Conservation (phyloP, 2,329 filamentous ascomycete species). For the Ceratocystis lukuohia region DNA sequence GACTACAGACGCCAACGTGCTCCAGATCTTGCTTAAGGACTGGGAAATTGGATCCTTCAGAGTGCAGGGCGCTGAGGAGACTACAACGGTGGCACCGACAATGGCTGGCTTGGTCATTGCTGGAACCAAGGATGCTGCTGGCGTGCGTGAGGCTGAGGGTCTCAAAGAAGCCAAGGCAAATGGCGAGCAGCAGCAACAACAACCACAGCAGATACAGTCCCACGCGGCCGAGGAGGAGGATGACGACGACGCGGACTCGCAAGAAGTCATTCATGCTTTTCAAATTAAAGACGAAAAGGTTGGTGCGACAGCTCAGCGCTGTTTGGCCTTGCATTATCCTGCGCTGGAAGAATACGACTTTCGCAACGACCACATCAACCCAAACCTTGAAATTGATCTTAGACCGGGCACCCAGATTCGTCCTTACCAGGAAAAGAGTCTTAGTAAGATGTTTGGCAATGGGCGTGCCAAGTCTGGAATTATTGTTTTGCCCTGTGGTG, state of each 20-base stretch:
- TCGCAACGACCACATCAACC: constrained; percentile 74
- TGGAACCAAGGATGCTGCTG: constrained; percentile 84
- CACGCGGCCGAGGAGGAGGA: constrained; percentile 43
- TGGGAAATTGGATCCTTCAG: constrained; percentile 66
- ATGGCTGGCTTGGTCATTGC: constrained; percentile 83
- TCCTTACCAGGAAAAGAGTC: constrained; percentile 89
- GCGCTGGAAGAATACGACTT: constrained; percentile 97
- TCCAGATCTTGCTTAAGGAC: constrained; percentile 79
- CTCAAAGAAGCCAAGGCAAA: constrained; percentile 16
- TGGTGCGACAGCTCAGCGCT: constrained; percentile 78
- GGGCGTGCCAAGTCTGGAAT: constrained; percentile 93
- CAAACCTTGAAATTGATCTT: constrained; percentile 86
- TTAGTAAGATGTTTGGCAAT: constrained; percentile 99
- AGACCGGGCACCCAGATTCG: constrained; percentile 81
- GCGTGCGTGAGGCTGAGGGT: constrained; percentile 56
- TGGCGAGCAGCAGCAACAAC: not conserved
- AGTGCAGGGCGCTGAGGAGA: constrained; percentile 57
- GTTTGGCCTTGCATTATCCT: constrained; percentile 72
- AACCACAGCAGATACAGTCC: not conserved
- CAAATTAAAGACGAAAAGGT: constrained; percentile 74
- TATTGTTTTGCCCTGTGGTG: constrained; percentile 90
- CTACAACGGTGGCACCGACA: constrained; percentile 69
- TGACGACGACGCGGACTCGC: constrained; percentile 76
- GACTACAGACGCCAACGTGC: constrained; percentile 71
- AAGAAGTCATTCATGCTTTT: constrained; percentile 83